phyloP scores from a whole-genome alignment of 73 alveolate genomes.

The Paramecium pentaurelia region DNA sequence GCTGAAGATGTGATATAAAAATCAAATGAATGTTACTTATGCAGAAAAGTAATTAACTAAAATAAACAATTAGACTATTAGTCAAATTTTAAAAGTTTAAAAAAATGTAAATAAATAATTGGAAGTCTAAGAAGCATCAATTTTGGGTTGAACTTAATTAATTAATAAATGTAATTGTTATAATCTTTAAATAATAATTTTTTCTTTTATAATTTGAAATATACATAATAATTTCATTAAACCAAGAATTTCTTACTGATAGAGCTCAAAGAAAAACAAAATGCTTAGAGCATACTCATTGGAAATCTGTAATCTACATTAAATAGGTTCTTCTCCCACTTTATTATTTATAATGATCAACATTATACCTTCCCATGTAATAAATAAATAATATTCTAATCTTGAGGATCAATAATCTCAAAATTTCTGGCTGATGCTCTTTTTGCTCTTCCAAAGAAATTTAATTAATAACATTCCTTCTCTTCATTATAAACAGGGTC shows the following conservation, averaged over 20 bases:
- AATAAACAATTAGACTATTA: background rate
- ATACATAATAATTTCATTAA: background rate
- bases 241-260: constrained; percentile 30
- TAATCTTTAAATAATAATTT: background rate
- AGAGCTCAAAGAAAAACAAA: constrained; percentile 14
- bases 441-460: constrained; percentile 52
- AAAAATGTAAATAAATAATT: constrained; percentile 17
- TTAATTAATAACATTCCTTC: constrained; percentile 38
- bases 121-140: constrained; percentile 29
- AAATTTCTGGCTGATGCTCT: constrained; percentile 60
- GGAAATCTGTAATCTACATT: constrained; percentile 38
- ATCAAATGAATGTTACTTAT: background rate
- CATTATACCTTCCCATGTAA: constrained; percentile 14
- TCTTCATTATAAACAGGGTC: constrained; percentile 51
- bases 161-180: background rate
- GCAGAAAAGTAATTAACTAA: background rate
- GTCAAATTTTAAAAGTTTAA: background rate
- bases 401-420: constrained; percentile 40
- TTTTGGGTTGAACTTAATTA: background rate
- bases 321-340: constrained; percentile 38
- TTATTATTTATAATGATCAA: background rate
- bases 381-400: constrained; percentile 13
- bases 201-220: background rate
- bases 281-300: constrained; percentile 25
- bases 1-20: constrained; percentile 26